phyloP scores from a whole-genome alignment of 148 eudicot species.

The Heliosperma pusillum region DNA sequence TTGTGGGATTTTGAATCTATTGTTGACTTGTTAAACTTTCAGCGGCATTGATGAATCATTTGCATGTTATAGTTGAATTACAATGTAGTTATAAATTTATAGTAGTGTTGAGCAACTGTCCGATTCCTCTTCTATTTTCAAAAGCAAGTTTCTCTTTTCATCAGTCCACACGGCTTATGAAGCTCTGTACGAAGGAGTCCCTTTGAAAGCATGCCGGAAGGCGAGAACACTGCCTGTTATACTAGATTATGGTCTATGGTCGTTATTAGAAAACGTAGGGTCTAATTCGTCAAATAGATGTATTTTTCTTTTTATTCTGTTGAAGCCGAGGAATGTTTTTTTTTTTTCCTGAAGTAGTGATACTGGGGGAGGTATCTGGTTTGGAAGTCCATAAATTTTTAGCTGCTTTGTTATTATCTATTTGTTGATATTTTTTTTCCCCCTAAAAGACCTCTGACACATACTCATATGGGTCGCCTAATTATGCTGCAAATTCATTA shows the following conservation, averaged over 20 bases:
- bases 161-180: neutral
- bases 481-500: neutral
- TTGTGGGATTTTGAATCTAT: neutral
- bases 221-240: neutral
- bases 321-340: no score
- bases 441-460: neutral
- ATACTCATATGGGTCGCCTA: neutral
- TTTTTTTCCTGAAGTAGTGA: no score
- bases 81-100: neutral
- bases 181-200: neutral
- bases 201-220: no score
- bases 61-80: neutral
- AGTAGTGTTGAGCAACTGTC: neutral
- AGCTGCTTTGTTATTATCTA: no score
- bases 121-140: neutral
- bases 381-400: no score
- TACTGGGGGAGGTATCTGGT: no score
- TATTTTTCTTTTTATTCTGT: neutral
- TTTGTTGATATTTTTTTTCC: neutral
- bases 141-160: neutral
- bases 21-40: neutral
- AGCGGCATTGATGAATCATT: constrained; percentile 2
- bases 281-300: neutral
- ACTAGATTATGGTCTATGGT: neutral
- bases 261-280: neutral